phyloP scores from a whole-genome alignment of 768 basidiomycete genomes.

The Lactarius hatsudake region DNA sequence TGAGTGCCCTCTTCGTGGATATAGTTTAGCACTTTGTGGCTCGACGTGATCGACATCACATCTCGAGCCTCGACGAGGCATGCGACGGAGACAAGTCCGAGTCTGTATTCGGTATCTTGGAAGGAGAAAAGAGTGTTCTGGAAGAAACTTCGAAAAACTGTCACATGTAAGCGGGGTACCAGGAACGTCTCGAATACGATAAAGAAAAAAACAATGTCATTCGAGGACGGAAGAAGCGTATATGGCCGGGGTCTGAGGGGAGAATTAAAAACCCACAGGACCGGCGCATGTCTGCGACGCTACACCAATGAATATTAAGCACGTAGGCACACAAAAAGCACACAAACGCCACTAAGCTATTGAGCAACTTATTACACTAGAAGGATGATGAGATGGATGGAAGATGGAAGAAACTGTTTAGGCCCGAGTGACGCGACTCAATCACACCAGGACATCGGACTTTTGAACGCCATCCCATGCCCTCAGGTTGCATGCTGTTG shows the following conservation, averaged over 20 bases:
- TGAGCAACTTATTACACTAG: conserved; percentile 3
- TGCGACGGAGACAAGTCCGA: conserved; percentile 6
- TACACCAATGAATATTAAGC: conserved; percentile 22
- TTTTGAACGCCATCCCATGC: neutral
- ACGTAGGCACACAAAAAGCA: conserved; percentile 9
- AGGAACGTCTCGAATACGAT: conserved; percentile 1
- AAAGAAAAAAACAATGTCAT: conserved; percentile 10
- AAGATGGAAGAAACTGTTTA: neutral
- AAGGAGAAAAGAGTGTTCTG: conserved; percentile 4
- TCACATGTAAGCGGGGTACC: conserved; percentile 6
- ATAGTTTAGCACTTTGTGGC: neutral
- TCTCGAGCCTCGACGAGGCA: conserved; percentile 1
- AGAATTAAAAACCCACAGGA: neutral
- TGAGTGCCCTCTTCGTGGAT: neutral
- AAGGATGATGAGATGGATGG: conserved; percentile 6
- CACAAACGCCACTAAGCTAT: conserved; percentile 15
- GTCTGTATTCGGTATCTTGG: conserved; percentile 5
- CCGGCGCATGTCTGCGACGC: conserved; percentile 7
- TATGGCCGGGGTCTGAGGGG: neutral
- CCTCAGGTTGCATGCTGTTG: neutral
- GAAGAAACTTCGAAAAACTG: conserved; percentile 14
- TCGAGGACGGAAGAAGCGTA: conserved; percentile 13
- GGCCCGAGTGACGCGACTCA: neutral
- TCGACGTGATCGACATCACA: conserved; percentile 7
- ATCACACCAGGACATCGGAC: neutral